Base-by-base conservation (phyloP, 176 grass and related monocot genomes). In the Raddia guianensis region DNA sequence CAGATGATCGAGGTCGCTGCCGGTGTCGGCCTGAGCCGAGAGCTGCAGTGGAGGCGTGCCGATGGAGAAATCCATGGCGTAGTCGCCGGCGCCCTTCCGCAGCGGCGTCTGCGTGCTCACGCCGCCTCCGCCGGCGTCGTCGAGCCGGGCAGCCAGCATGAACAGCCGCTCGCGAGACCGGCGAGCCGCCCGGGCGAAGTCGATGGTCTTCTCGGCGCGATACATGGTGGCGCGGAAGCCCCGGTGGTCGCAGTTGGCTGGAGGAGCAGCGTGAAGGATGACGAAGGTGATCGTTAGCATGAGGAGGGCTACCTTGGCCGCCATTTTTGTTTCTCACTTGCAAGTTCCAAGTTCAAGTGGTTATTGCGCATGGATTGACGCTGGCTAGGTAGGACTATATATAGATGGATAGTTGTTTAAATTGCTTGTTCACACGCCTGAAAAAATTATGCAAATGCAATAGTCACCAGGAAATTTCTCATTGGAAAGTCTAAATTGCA, bases 11-110 rank as follows among this genome's bases (percentile, higher is more conserved):
- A 64, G 59, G 46, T 63, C 47, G 75, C 59, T 77, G 2, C 59
- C 75, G 46, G 59, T 77, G 59, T 64, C 75, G 75, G 64, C 40
- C 11, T 76, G 20, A 7, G 63, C 63, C 63, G 10, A 14, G 1
- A 72, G 15, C 27, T 50, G 59, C 67, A 13, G 43, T 0, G 67
- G 79, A 6, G 79, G 67, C 1, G 79, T 72, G 66, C 79, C 79
- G 21, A 61, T 49, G 54, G 66, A 49, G 78, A 80, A 1, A 20
- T 48, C 43, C 66, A 60, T 80, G 66, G 47, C 46, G 60, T 65
- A 78, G 8, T 4, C 16, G 8, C 12, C 49, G 11, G 0, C 35
- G 7, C 2, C 61, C 3, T 0, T 2, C 14, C 49, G 46, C 3
- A 78, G 46, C 0, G 75, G 75, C 0, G 60, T 78, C 75, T 78